Percentiles rank a stretch among this genome's conserved stretches.
Evolutionary conservation across 2,329 filamentous ascomycete species (phyloP).

Genomic region (Talaromyces piceae): DNA sequence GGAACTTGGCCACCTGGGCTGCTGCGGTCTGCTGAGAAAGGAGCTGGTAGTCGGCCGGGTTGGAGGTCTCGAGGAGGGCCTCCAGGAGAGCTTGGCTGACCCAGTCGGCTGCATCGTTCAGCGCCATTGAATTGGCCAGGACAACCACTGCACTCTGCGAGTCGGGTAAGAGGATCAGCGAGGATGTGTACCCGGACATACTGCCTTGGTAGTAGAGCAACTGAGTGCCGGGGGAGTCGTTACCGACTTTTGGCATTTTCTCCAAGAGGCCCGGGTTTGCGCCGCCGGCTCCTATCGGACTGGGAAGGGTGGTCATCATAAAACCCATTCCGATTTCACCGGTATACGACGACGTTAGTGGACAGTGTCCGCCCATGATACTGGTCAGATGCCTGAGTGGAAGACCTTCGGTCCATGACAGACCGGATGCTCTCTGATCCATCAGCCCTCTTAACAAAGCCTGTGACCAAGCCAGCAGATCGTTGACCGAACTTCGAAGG

Average conservation of each 20-base stretch:
- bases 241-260: neutral
- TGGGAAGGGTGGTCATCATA: neutral
- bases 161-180: neutral
- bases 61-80: neutral
- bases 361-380: neutral
- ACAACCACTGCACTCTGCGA: neutral
- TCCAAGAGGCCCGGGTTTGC: neutral
- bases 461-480: neutral
- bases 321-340: neutral
- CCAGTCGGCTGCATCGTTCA: slow-evolving; percentile 1
- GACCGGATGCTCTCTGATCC: neutral
- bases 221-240: neutral
- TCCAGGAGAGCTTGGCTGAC: neutral
- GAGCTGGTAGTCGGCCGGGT: neutral
- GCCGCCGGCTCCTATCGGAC: neutral
- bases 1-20: neutral
- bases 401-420: neutral
- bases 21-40: neutral
- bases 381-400: neutral
- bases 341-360: neutral
- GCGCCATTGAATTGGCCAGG: neutral
- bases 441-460: neutral
- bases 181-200: neutral
- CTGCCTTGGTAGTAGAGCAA: neutral
- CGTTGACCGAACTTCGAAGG: neutral